These are phyloP conservation scores for Guyanaporus albipodus DNA, from an alignment of 768 basidiomycete species.

Conservation along the genomic window DNA sequence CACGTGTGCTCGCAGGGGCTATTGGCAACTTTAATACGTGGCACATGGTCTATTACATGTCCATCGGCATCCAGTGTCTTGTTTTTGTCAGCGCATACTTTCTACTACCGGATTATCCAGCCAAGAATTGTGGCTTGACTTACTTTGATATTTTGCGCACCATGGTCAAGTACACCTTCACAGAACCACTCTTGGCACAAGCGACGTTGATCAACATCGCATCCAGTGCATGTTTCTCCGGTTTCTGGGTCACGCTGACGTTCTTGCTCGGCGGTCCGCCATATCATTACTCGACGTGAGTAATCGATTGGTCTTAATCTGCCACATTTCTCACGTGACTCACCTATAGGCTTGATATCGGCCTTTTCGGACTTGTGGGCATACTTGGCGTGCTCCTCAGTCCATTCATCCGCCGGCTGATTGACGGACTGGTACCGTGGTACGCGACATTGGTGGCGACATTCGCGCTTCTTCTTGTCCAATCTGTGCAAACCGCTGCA, in stretches of 20 bases:
- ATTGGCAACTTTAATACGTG: constrained; percentile 70
- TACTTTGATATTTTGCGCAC: constrained; percentile 68
- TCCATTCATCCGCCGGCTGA: constrained; percentile 61
- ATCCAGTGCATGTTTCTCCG: constrained; percentile 54
- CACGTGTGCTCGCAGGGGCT: constrained; percentile 70
- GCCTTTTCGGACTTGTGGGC: constrained; percentile 72
- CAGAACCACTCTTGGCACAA: constrained; percentile 78
- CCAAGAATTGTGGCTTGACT: constrained; percentile 60
- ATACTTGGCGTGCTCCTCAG: constrained; percentile 66
- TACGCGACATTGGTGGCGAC: constrained; percentile 62
- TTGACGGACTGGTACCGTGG: constrained; percentile 77
- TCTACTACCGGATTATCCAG: constrained; percentile 79
- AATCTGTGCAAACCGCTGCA: constrained; percentile 62
- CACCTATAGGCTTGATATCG: constrained; percentile 47
- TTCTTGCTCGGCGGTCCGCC: constrained; percentile 77
- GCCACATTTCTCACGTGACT: not conserved
- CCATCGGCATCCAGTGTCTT: constrained; percentile 62
- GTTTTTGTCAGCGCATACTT: constrained; percentile 59
- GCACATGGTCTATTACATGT: constrained; percentile 75
- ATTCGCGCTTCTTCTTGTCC: constrained; percentile 44
- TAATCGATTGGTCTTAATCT: constrained; percentile 11
- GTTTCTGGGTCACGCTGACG: constrained; percentile 73
- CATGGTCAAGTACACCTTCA: constrained; percentile 73
- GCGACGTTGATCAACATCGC: constrained; percentile 56
- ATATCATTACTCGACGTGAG: constrained; percentile 71